phyloP scores from a whole-genome alignment of 2,329 filamentous ascomycete genomes.

The Tympanopsis confertula region DNA sequence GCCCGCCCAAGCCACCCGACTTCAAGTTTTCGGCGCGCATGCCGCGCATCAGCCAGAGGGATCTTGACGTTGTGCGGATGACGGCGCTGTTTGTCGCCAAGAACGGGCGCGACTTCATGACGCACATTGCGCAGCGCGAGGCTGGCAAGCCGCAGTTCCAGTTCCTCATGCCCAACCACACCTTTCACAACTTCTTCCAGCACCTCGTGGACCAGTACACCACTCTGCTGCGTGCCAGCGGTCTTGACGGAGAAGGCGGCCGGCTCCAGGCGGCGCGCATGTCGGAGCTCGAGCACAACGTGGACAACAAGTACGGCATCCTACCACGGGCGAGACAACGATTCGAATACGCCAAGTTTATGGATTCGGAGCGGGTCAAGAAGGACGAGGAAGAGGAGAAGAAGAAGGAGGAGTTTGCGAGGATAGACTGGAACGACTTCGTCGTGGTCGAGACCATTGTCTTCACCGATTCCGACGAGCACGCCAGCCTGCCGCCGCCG shows the following conservation, averaged over 20 bases:
- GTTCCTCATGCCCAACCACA: conserved; percentile 57
- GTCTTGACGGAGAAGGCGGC: conserved; percentile 25
- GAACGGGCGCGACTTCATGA: conserved; percentile 54
- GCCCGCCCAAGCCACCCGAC: conserved; percentile 46
- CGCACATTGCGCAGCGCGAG: conserved; percentile 51
- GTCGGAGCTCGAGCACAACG: conserved; percentile 20
- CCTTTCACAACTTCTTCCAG: conserved; percentile 55
- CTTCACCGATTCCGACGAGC: conserved; percentile 81
- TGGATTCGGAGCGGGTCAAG: conserved; percentile 75
- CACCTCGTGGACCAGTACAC: conserved; percentile 57
- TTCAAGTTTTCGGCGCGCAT: conserved; percentile 59
- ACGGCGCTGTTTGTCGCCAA: conserved; percentile 22
- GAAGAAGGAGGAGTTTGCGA: conserved; percentile 63
- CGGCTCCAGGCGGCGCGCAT: not conserved
- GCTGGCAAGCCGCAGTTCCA: conserved; percentile 57
- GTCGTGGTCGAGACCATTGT: conserved; percentile 88
- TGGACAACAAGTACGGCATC: conserved; percentile 69
- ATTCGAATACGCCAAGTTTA: conserved; percentile 75
- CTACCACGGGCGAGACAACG: conserved; percentile 72
- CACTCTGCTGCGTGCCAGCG: not conserved
- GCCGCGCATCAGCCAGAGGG: conserved; percentile 60
- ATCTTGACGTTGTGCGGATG: conserved; percentile 47
- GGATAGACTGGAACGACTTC: conserved; percentile 98
- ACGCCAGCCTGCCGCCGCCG: conserved; percentile 74
- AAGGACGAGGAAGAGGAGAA: conserved; percentile 80